Evolutionary conservation across 177 flowering plant genomes (phyloP).

Genomic region (Vitis hybrid): DNA sequence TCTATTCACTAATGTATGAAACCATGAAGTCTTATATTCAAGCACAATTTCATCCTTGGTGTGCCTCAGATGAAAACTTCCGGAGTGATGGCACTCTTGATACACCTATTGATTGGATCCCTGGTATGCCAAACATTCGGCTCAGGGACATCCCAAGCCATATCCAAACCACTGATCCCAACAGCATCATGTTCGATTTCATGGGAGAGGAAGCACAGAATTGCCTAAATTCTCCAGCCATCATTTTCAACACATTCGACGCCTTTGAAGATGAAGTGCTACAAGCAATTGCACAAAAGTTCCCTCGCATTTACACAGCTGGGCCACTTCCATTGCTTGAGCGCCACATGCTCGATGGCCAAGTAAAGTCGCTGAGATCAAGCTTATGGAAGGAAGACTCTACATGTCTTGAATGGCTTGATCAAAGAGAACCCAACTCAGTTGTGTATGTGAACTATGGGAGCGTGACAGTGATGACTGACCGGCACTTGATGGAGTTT

Average conservation of each 20-base stretch:
- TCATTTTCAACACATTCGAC: slow-evolving; percentile 47
- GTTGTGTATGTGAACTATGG: slow-evolving; percentile 42
- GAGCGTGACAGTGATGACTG: slow-evolving; percentile 31
- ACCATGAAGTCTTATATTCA: background rate
- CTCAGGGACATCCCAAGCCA: slow-evolving; percentile 31
- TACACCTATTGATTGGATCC: slow-evolving; percentile 25
- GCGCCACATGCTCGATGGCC: background rate
- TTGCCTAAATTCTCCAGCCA: slow-evolving; percentile 19
- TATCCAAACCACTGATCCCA: slow-evolving; percentile 25
- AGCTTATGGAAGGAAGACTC: slow-evolving; percentile 39
- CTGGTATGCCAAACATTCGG: slow-evolving; percentile 28
- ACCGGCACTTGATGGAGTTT: slow-evolving; percentile 29
- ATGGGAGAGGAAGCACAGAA: slow-evolving; percentile 20
- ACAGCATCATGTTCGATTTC: slow-evolving; percentile 24
- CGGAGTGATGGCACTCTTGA: slow-evolving; percentile 29
- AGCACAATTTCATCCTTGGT: background rate
- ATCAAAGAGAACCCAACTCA: slow-evolving; percentile 17
- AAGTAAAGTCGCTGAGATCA: slow-evolving; percentile 10
- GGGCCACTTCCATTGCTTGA: slow-evolving; percentile 32
- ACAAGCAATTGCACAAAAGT: slow-evolving; percentile 22
- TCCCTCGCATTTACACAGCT: slow-evolving; percentile 25
- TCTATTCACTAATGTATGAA: background rate
- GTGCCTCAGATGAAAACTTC: slow-evolving; percentile 26
- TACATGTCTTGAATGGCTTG: slow-evolving; percentile 32
- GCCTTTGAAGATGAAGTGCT: slow-evolving; percentile 33